These are phyloP conservation scores for Rhipidocladum racemiflorum DNA, from an alignment of 176 grass and related monocot species.

Conservation along the genomic window DNA sequence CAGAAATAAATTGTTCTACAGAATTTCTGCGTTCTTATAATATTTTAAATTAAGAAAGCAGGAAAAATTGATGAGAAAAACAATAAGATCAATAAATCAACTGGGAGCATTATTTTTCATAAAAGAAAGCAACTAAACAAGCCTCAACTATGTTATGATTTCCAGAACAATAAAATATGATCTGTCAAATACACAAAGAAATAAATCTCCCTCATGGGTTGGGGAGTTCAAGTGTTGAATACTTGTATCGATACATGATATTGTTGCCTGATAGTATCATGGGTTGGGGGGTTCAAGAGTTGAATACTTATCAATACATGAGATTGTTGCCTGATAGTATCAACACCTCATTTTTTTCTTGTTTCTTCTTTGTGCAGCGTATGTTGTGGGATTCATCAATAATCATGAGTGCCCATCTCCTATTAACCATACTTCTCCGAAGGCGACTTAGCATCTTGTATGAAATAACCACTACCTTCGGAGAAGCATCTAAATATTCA, in stretches of 20 bases:
- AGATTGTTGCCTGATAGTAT: not conserved
- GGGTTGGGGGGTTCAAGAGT: not conserved
- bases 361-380: slow-evolving; percentile 70
- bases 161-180: not conserved
- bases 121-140: slow-evolving; percentile 14
- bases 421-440: slow-evolving; percentile 56
- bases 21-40: not conserved
- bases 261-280: not conserved
- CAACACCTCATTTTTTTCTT: slow-evolving; percentile 70
- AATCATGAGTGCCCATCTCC: slow-evolving; percentile 86
- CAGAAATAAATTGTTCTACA: not conserved
- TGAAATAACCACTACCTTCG: slow-evolving; percentile 77
- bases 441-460: slow-evolving; percentile 86
- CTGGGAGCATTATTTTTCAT: slow-evolving; percentile 8
- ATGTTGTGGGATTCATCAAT: slow-evolving; percentile 97
- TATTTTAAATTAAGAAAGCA: slow-evolving; percentile 7
- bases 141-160: slow-evolving; percentile 19
- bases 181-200: slow-evolving; percentile 18
- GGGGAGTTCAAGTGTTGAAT: not conserved
- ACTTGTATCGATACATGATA: not conserved
- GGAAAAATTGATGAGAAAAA: not conserved
- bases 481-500: slow-evolving; percentile 65
- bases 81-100: slow-evolving; percentile 17
- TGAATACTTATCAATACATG: slow-evolving; percentile 4
- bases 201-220: slow-evolving; percentile 19